Base-by-base conservation (phyloP, 257 asterid genomes). In the Salvia splendens region DNA sequence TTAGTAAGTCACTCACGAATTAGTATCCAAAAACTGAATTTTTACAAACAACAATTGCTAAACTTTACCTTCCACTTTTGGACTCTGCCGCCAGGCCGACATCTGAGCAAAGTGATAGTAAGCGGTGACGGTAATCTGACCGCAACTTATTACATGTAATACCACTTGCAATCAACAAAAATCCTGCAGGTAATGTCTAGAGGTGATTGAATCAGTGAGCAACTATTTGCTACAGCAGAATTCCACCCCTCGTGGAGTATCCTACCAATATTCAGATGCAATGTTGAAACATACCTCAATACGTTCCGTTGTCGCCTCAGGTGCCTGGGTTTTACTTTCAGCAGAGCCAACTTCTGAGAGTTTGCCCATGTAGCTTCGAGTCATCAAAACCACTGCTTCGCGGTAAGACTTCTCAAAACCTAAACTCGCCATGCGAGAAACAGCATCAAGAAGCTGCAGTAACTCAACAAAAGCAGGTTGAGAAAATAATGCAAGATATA, bases 371-470 rank as follows among this genome's bases (percentile, higher is more conserved):
- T 94, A 94, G 86, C 96, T 87, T 72, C 97, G 85, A 52, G 84
- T 85, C 96, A 94, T 82, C 77, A 91, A 78, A 76, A 94, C 99
- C 68, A 91, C 83, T 72, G 88, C 96, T 85, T 94, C 99, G 64
- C 97, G 99, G 76, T 94, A 94, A 50, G 99, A 87, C 78, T 91
- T 91, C 77, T 91, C 96, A 66, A 85, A 94, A 70, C 99, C 99
- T 84, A 94, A 87, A 79, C 96, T 87, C 79, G 97, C 96, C 89
- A 94, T 72, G 84, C 92, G 96, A 84, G 99, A 89, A 87, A 94
- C 91, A 83, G 97, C 99, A 83, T 94, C 97, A 85, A 94, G 97
- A 82, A 94, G 96, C 99, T 94, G 97, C 95, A 86, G 86, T 76
- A 83, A 71, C 78, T 77, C 95, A 83, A 84, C 75, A 79, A 83